A percentile compares a stretch with the other conserved stretches of the same genome.
These are phyloP conservation scores for Pichia phayaonensis DNA, from an alignment of 805 yeast species.

Conservation along the genomic window DNA sequence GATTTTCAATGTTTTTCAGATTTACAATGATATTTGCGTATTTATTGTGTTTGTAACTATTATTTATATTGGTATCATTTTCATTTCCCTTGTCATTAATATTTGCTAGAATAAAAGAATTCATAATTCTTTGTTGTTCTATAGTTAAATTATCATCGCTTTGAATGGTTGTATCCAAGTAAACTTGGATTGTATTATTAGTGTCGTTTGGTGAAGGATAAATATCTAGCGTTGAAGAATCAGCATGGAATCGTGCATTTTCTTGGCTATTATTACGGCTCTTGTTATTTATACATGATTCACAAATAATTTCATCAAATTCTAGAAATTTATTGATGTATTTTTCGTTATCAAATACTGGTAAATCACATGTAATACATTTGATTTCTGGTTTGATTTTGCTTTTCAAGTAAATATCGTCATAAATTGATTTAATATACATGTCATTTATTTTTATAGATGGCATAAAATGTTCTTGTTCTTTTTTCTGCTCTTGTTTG, in stretches of 20 bases:
- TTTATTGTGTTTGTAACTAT: not conserved
- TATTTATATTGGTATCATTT: not conserved
- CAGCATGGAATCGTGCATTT: not conserved
- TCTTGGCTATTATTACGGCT: not conserved
- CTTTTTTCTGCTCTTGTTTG: not conserved
- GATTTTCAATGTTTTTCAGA: slow-evolving; percentile 2
- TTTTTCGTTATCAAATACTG: not conserved
- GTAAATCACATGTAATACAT: not conserved
- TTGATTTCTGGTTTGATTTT: not conserved
- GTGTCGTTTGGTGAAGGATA: not conserved
- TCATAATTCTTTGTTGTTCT: not conserved
- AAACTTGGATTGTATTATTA: not conserved
- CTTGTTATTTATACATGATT: not conserved
- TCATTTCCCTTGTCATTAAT: not conserved
- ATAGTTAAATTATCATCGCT: not conserved
- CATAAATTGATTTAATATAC: slow-evolving; percentile 4
- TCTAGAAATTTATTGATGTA: not conserved
- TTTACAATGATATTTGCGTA: not conserved
- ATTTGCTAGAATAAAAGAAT: not conserved
- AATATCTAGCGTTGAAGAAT: not conserved
- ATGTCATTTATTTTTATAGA: not conserved
- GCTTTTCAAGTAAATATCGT: not conserved
- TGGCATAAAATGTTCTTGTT: not conserved
- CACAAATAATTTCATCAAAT: slow-evolving; percentile 1
- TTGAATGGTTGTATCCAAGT: not conserved